Evolutionary conservation across 495 filamentous ascomycete species (phyloP).

Genomic region (Bacidia gigantensis): DNA sequence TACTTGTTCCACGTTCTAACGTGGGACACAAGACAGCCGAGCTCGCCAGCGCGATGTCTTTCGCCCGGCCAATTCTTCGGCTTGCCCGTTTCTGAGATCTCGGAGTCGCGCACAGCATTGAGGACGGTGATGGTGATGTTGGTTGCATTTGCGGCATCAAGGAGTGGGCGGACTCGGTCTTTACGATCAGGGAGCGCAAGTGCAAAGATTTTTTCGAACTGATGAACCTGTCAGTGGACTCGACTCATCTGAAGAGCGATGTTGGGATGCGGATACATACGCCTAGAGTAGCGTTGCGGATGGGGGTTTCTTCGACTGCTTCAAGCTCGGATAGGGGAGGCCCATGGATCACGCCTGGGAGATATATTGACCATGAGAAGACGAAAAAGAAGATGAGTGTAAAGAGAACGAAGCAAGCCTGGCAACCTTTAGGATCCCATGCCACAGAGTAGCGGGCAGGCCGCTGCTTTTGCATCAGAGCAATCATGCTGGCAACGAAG

Average conservation of each 20-base stretch:
- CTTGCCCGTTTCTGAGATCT: conserved; percentile 10
- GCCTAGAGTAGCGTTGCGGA: conserved; percentile 9
- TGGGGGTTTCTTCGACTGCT: background rate
- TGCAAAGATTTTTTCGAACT: conserved; percentile 12
- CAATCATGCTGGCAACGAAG: background rate
- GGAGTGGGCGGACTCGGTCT: conserved; percentile 9
- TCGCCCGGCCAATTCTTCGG: conserved; percentile 5
- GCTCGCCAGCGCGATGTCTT: conserved; percentile 6
- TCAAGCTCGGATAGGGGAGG: background rate
- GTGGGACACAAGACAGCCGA: conserved; percentile 14
- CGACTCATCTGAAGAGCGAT: background rate
- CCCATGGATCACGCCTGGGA: background rate
- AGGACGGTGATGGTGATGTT: conserved; percentile 14
- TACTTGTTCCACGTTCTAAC: conserved; percentile 15
- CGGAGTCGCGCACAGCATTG: conserved; percentile 11
- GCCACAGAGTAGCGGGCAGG: background rate
- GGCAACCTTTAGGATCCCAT: background rate
- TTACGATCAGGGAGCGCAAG: conserved; percentile 9
- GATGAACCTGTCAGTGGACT: background rate
- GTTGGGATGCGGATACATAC: background rate
- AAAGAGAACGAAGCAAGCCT: background rate
- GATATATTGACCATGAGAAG: conserved; percentile 7
- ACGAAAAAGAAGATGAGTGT: conserved; percentile 4
- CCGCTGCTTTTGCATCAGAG: background rate
- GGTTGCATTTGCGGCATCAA: conserved; percentile 12